Evolutionary conservation across 306 rosid species (phyloP), one percentile per base, ranked within the genome.

Genomic region (Inga laurina): DNA sequence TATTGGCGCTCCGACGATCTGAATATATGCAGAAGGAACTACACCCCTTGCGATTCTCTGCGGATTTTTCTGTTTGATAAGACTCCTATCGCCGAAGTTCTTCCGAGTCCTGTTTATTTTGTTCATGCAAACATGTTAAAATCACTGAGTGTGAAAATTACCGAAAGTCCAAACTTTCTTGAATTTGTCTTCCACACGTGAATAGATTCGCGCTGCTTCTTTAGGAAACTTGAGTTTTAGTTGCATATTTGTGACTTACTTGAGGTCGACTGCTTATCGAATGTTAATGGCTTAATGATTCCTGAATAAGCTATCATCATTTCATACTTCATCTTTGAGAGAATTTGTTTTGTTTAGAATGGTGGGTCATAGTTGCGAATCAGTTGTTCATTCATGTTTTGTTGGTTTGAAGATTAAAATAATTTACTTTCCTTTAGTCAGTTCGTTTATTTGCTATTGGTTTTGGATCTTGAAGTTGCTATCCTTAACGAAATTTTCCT

Each of bases 401-500:
- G 4, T 77, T 43, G 19, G 32, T 68, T 86, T 7, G 77, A 76
- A 35, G 79, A 56, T 51, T 65, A 32, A 85, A 81, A 77, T 77
- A 62, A 77, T 64, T 73, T 22, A 19, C 45, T 75, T 44, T 34
- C 12, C 27, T 32, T 68, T 41, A 56, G 11, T 43, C 27, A 64
- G 10, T 80, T 61, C 75, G 24, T 77, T 22, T 85, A 15, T 78
- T 67, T 32, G 44, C 48, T 8, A 35, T 32, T 71, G 76, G 3
- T 82, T 80, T 44, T 45, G 44, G 44, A 77, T 44, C 76, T 46
- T 78, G 30, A 68, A 27, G 34, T 32, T 62, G 39, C 66, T 46
- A 35, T 82, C 14, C 62, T 88, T 43, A 2, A 81, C 74, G 45
- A 78, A 45, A 37, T 48, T 87, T 86, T 83, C 24, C 10, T 84